A percentile compares a stretch with the other conserved stretches of the same genome.
Evolutionary conservation across 345 rosid genomes (phyloP).

Genomic region (Sapria himalayana): DNA sequence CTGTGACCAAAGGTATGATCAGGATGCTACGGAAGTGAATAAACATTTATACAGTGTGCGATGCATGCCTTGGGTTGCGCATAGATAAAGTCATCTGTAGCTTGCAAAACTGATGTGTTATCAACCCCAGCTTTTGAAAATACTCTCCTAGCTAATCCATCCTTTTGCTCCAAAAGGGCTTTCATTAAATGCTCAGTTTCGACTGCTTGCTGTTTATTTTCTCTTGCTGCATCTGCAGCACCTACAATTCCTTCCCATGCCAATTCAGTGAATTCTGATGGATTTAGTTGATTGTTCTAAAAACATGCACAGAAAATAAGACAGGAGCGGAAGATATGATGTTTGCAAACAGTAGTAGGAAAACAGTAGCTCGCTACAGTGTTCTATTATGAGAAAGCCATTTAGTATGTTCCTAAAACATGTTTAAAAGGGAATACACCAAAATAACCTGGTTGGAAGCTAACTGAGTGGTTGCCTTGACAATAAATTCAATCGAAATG

Average conservation of each 20-base stretch:
- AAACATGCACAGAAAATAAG: not conserved
- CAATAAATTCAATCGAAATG: too few relatives aligned
- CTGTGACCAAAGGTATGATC: too few relatives aligned
- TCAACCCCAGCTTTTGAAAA: slow-evolving; percentile 63
- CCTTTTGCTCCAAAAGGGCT: slow-evolving; percentile 77
- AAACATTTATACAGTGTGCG: not conserved
- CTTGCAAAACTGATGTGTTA: slow-evolving; percentile 47
- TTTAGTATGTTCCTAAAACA: too few relatives aligned
- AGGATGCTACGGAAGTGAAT: too few relatives aligned
- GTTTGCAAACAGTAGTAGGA: not conserved
- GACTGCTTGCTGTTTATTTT: slow-evolving; percentile 41
- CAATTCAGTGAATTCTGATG: slow-evolving; percentile 58
- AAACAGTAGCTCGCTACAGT: not conserved
- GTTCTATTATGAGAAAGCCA: not conserved
- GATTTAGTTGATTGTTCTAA: slow-evolving; percentile 21
- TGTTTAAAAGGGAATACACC: not conserved
- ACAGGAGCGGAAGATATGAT: not conserved
- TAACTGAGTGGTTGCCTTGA: too few relatives aligned
- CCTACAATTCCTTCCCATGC: slow-evolving; percentile 71
- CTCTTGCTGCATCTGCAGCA: slow-evolving; percentile 51
- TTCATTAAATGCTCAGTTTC: slow-evolving; percentile 89
- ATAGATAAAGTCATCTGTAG: slow-evolving; percentile 38
- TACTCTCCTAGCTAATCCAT: slow-evolving; percentile 63
- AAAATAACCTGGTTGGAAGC: too few relatives aligned
- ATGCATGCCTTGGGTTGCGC: slow-evolving; percentile 42